phyloP scores from a whole-genome alignment of 208 protist species.

The Leishmania tarentolae region DNA sequence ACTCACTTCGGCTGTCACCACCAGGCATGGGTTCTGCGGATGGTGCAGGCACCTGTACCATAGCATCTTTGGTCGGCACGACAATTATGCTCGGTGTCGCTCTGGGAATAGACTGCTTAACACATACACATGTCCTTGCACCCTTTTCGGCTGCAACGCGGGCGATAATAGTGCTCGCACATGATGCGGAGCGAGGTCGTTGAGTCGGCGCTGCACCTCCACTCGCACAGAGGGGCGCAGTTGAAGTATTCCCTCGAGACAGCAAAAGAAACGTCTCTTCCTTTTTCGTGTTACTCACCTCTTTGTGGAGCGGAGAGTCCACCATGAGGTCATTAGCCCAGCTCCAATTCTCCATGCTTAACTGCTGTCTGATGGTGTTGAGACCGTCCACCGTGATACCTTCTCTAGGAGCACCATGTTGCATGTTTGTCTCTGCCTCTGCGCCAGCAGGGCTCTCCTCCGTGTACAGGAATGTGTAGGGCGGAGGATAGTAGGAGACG shows the following conservation, averaged over 20 bases:
- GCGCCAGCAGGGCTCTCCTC: not conserved
- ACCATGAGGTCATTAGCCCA: not conserved
- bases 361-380: not conserved
- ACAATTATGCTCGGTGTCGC: not conserved
- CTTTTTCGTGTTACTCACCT: no score
- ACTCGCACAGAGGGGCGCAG: no score
- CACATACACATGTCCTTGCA: not conserved
- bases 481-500: not conserved
- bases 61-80: not conserved
- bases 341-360: not conserved
- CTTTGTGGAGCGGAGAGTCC: not conserved
- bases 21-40: not conserved
- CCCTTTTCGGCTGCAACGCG: not conserved
- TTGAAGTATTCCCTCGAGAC: not conserved
- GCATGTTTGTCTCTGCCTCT: not conserved
- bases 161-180: not conserved
- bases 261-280: not conserved
- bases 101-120: not conserved
- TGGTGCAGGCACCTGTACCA: not conserved
- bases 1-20: not conserved
- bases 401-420: not conserved
- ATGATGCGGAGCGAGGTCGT: no score
- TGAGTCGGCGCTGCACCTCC: not conserved
- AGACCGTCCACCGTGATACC: not conserved
- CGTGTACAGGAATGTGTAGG: not conserved